Percentiles rank a stretch among this genome's conserved stretches.
phyloP scores from a whole-genome alignment of 1,284 basidiomycete species.

The Somion occarium region DNA sequence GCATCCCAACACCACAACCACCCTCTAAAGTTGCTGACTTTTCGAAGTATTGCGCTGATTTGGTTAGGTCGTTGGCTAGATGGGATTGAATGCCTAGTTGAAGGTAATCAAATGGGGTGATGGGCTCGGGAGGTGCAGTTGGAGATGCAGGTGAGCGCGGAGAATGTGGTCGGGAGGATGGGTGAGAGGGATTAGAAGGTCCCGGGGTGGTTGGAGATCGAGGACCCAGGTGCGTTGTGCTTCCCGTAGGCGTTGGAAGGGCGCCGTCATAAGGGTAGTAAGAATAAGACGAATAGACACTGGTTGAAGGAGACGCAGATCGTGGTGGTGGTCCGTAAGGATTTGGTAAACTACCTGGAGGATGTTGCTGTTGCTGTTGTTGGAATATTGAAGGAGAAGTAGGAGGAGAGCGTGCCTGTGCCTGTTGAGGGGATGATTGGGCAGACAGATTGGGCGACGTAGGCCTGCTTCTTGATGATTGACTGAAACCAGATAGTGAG shows the following conservation, averaged over 20 bases:
- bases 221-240: conserved; percentile 11
- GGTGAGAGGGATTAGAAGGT: conserved; percentile 14
- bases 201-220: conserved; percentile 9
- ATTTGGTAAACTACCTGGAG: too few species aligned
- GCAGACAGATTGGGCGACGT: background rate
- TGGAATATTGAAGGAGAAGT: conserved; percentile 5
- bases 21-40: conserved; percentile 70
- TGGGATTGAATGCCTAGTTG: conserved; percentile 80
- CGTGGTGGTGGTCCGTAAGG: conserved; percentile 9
- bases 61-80: conserved; percentile 69
- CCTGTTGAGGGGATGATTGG: background rate
- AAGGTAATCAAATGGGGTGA: conserved; percentile 58
- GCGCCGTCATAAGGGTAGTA: conserved; percentile 54
- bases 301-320: conserved; percentile 32
- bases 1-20: conserved; percentile 86
- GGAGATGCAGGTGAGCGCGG: conserved; percentile 17
- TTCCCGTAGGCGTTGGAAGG: conserved; percentile 12
- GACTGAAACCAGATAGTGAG: background rate
- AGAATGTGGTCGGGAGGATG: conserved; percentile 8
- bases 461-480: too few species aligned
- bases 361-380: background rate
- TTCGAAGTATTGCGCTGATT: conserved; percentile 79
- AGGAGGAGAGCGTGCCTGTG: background rate
- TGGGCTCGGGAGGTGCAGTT: conserved; percentile 6
- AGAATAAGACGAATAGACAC: conserved; percentile 62